Conservation (phyloP, 2,329 filamentous ascomycete species). For the Aureobasidium lini region DNA sequence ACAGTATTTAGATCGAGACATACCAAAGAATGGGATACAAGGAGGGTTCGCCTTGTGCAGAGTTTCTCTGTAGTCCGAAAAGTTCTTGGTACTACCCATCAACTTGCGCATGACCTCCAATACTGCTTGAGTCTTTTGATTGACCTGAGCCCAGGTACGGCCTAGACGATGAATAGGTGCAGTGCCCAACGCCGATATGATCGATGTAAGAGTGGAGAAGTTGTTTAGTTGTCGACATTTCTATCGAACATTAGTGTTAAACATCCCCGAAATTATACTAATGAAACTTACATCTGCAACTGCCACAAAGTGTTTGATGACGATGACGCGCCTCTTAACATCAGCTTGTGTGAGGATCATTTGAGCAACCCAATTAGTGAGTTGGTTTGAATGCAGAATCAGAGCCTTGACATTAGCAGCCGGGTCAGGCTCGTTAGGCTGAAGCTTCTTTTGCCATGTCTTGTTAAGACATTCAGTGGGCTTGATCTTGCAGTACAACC, state of each 20-base stretch:
- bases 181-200: constrained; percentile 90
- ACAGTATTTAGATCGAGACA: constrained; percentile 20
- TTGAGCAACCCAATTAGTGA: constrained; percentile 98
- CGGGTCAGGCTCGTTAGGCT: constrained; percentile 71
- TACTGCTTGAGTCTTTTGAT: constrained; percentile 68
- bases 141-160: constrained; percentile 90
- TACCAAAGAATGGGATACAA: constrained; percentile 97
- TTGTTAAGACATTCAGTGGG: constrained; percentile 95
- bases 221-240: constrained; percentile 94
- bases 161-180: constrained; percentile 90
- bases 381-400: constrained; percentile 94
- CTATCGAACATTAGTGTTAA: constrained; percentile 40
- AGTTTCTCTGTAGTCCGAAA: constrained; percentile 90
- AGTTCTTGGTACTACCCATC: constrained; percentile 98
- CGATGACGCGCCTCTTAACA: constrained; percentile 89
- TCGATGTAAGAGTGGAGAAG: constrained; percentile 93
- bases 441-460: constrained; percentile 96
- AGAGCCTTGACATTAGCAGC: constrained; percentile 92
- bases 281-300: constrained; percentile 77
- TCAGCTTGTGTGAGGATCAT: constrained; percentile 96
- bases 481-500: constrained; percentile 90
- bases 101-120: constrained; percentile 87
- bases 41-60: constrained; percentile 89
- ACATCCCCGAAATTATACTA: not conserved
- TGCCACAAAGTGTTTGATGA: constrained; percentile 96